Percentiles rank a stretch among this genome's conserved stretches.
Conservation (phyloP, 2,329 filamentous ascomycete species). For the Aspergillus sp. region DNA sequence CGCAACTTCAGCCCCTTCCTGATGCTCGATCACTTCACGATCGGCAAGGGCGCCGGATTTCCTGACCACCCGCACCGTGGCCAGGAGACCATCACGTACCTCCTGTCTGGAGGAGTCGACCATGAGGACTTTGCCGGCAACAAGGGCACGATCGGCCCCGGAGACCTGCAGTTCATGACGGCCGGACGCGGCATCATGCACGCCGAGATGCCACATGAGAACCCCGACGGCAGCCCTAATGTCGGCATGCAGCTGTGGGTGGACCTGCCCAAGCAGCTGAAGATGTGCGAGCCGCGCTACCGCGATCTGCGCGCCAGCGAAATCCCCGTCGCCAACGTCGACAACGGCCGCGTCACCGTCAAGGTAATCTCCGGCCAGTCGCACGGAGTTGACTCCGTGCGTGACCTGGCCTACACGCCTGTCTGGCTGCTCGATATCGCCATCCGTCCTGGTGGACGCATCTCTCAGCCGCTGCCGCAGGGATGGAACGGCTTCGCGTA, state of each 20-base stretch:
- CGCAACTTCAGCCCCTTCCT: slow-evolving; percentile 89
- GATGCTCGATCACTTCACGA: slow-evolving; percentile 91
- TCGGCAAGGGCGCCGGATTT: slow-evolving; percentile 78
- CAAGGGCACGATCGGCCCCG: slow-evolving; percentile 75
- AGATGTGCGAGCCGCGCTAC: slow-evolving; percentile 87
- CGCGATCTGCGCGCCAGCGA: slow-evolving; percentile 76
- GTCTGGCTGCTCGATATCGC: slow-evolving; percentile 92
- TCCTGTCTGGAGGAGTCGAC: slow-evolving; percentile 80
- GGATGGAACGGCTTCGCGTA: slow-evolving; percentile 93
- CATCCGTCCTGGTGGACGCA: slow-evolving; percentile 72
- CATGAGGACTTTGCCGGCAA: slow-evolving; percentile 91
- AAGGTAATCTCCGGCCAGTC: slow-evolving; percentile 89
- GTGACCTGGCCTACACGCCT: slow-evolving; percentile 91
- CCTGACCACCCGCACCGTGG: slow-evolving; percentile 82
- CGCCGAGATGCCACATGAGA: slow-evolving; percentile 87
- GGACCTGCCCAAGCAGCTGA: slow-evolving; percentile 77
- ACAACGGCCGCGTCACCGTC: slow-evolving; percentile 70
- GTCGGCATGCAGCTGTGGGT: slow-evolving; percentile 95
- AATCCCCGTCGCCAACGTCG: slow-evolving; percentile 71
- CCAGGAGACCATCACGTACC: slow-evolving; percentile 87
- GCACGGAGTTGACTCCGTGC: slow-evolving; percentile 79
- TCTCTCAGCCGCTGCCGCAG: slow-evolving; percentile 71
- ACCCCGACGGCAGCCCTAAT: slow-evolving; percentile 71
- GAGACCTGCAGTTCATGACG: slow-evolving; percentile 98
- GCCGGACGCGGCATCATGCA: slow-evolving; percentile 89